Evolutionary conservation across 2,329 filamentous ascomycete species (phyloP).

Genomic region (Xylariaceae sp.): DNA sequence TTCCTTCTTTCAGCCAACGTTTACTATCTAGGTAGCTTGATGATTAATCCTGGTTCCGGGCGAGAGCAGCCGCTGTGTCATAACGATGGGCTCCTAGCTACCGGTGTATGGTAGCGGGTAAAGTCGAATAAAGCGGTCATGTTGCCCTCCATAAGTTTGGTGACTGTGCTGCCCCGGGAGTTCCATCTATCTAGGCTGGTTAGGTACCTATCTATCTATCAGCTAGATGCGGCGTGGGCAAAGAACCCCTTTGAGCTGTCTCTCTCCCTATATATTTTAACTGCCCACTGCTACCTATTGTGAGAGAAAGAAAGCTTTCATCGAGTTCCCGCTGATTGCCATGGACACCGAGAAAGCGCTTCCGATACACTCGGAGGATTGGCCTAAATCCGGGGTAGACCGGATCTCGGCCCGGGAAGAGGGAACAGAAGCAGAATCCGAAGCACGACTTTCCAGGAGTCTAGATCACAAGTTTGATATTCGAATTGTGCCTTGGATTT

Average conservation of each 20-base stretch:
- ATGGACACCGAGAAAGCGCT: slow-evolving; percentile 9
- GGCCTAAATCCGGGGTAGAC: slow-evolving; percentile 6
- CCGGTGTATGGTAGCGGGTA: background rate
- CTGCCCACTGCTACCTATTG: background rate
- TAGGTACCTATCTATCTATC: background rate
- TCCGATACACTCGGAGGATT: slow-evolving; percentile 3
- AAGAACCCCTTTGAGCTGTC: background rate
- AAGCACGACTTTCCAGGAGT: slow-evolving; percentile 12
- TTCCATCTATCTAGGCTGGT: too few species aligned
- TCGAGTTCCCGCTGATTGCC: background rate
- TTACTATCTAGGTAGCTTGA: background rate
- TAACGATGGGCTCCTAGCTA: background rate
- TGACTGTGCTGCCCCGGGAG: too few species aligned
- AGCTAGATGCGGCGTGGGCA: background rate
- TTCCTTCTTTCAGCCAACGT: background rate
- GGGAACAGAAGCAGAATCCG: background rate
- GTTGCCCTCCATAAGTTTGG: background rate
- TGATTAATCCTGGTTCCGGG: too few species aligned
- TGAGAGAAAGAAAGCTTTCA: background rate
- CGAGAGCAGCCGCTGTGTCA: background rate
- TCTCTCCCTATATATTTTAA: background rate
- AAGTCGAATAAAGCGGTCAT: background rate
- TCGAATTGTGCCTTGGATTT: slow-evolving; percentile 24
- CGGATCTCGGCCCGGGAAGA: slow-evolving; percentile 10
- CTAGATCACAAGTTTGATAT: slow-evolving; percentile 22